Evolutionary conservation across 306 rosid species (phyloP), one percentile per base, ranked within the genome.

Genomic region (Potentilla sterilis): DNA sequence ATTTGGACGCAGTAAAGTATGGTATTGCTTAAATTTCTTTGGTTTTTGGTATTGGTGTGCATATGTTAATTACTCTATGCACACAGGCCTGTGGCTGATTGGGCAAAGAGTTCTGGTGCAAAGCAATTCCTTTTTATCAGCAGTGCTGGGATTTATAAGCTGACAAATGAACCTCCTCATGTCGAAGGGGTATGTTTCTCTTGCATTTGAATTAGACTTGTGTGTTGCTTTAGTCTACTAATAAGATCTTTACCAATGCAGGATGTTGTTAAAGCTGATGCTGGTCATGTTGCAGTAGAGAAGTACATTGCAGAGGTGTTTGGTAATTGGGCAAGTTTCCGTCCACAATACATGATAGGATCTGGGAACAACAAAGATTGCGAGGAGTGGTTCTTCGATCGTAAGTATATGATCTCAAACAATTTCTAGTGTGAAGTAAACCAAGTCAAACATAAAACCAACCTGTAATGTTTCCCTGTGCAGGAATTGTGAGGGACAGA

Each of bases 351-450:
- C 88, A 94, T 92, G 91, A 81, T 78, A 65, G 98, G 98, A 4
- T 92, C 97, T n/a, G 97, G 98, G 83, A 95, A 95, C 92, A 92
- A 92, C 87, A 95, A 95, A 82, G 98, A 95, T 70, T 86, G 96
- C 40, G 97, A 95, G 79, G 98, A 95, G 81, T 95, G 97, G 98
- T 95, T 92, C 86, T 95, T 92, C 43, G 96, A 95, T 69, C 81
- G 97, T 92, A 90, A 90, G 92, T 67, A 40, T 64, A 35, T 40
- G 0, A 21, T 72, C 69, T 65, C 48, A 18, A 9, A 12, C 70
- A 67, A 68, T 21, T 4, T 63, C 28, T 16, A 3, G 15, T 24
- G 48, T 38, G 15, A 65, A 22, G 21, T 58, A 48, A 12, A 14
- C 18, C 5, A 22, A 22, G 67, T 38, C 69, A 1, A 9, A 7